Base-by-base conservation (phyloP, 2,329 filamentous ascomycete species). In the Pseudogymnoascus sp. region DNA sequence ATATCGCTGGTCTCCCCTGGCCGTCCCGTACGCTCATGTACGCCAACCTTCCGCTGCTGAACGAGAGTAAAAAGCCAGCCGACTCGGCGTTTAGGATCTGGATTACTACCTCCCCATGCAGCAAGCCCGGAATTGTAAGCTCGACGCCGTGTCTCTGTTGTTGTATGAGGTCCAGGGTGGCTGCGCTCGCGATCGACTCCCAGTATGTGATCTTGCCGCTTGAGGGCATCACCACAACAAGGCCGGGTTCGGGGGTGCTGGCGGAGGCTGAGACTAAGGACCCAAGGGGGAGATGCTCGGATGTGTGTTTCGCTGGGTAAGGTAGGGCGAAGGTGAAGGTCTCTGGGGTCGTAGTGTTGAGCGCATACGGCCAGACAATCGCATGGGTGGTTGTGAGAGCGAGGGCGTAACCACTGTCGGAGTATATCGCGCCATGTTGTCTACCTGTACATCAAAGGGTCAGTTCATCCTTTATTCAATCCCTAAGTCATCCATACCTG, bases 181-280 rank as follows among this genome's bases (percentile, higher is more conserved):
- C 90, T 8, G 91, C 92, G 73, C 87, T 92, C 62, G 93, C 92
- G 66, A 97, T 90, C 39, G 91, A 95, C 73, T 97, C 94, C 92
- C 94, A 97, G 74, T 94, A 97, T 49, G 91, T 87, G 60, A 97
- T 85, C 74, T 88, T 92, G 60, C 94, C 94, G 58, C 82, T 92
- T 16, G 84, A 84, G 11, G 93, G 90, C 77, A 93, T 90, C 38
- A 97, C 82, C 38, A 97, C 84, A 28, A 99, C 85, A 38, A 99
- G 81, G 2, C 94, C 94, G 35, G 92, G 89, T 68, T 96, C 90
- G 58, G 85, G 84, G n/a, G 84, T 85, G 4, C 87, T 87, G 9
- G 89, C 87, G 4, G 90, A 89, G 59, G 89, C 87, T 0, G 90
- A 88, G 5, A 97, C 87, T 60, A 99, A 82, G 16, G 90, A 85